Base-by-base conservation (phyloP, 192 early-diverging fungal species). In the Jimgerdemannia lactiflua region DNA sequence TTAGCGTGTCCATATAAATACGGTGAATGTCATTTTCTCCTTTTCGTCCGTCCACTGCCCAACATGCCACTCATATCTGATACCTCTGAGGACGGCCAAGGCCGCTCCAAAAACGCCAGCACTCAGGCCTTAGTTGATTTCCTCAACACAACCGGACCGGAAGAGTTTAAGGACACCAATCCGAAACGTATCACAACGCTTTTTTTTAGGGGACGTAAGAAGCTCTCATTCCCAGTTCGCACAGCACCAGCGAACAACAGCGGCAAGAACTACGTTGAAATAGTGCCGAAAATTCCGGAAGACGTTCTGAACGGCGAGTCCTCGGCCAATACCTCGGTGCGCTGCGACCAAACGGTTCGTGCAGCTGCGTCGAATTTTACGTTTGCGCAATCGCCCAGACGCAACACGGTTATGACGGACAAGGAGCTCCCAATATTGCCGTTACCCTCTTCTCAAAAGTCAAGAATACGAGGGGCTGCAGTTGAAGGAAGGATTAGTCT, bases 71-170 rank as follows among this genome's bases (percentile, higher is more conserved):
- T 1, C 0, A 19, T 19, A 65, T 1, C 14, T 65, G 14, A 19
- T 14, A 14, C 64, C 19, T 1, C 9, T 2, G 29, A 68, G 9
- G 8, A 20, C 9, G 18, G 9, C 6, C 19, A 7, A 68, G 6
- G 67, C 7, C 19, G 67, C 67, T 41, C 40, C 49, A 80, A 74
- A 74, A 77, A 67, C 14, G 79, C 77, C 3, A 75, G 74, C 39
- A 82, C 77, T 17, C 77, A 75, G 69, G 81, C 77, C 10, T 59
- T 82, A 18, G 81, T 75, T 6, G 81, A 82, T n/a, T 82, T 82
- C 63, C 67, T 82, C 4, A 77, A 76, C 39, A 79, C 70, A 20
- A 82, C 81, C 4, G 78, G 77, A 64, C 81, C 81, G 6, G 81
- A 82, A 74, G 77, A 82, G 41, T 82, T 82, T 69, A 68, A 68